Conservation (phyloP, 140 eudicot genomes). For the Oenanthe javanica region DNA sequence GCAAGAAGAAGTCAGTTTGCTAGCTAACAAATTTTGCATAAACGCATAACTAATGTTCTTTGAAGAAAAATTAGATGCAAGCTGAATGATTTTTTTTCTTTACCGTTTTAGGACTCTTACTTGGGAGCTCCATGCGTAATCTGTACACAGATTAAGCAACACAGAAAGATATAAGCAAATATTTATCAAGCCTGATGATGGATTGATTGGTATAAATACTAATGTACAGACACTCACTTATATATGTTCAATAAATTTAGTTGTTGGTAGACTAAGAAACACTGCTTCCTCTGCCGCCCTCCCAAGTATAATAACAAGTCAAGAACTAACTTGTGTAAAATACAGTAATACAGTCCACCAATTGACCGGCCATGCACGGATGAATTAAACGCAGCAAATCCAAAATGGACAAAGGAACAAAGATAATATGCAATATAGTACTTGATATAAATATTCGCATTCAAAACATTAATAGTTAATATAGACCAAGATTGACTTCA, state of each 20-base stretch:
- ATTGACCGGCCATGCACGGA: slow-evolving; percentile 2
- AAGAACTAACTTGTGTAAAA: neutral
- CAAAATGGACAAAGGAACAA: neutral
- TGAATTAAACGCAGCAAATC: neutral
- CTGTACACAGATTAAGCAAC: neutral
- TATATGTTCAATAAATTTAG: neutral
- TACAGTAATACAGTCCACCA: neutral
- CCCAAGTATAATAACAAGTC: neutral
- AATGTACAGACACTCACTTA: neutral
- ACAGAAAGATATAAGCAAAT: neutral
- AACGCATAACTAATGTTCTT: neutral
- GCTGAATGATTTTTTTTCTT: neutral
- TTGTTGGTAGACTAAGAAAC: neutral
- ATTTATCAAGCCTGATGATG: neutral
- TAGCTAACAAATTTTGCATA: neutral
- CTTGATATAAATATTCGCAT: neutral
- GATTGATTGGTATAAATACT: neutral
- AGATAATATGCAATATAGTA: neutral
- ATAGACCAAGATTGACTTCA: neutral
- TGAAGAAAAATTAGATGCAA: neutral
- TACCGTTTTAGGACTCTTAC: neutral
- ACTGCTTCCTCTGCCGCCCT: neutral
- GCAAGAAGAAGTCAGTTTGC: slow-evolving; percentile 1
- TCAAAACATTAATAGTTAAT: neutral
- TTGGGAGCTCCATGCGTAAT: neutral